Percentiles rank a stretch among this genome's conserved stretches.
Conservation (phyloP, 768 basidiomycete species). For the Lactarius deliciosus region DNA sequence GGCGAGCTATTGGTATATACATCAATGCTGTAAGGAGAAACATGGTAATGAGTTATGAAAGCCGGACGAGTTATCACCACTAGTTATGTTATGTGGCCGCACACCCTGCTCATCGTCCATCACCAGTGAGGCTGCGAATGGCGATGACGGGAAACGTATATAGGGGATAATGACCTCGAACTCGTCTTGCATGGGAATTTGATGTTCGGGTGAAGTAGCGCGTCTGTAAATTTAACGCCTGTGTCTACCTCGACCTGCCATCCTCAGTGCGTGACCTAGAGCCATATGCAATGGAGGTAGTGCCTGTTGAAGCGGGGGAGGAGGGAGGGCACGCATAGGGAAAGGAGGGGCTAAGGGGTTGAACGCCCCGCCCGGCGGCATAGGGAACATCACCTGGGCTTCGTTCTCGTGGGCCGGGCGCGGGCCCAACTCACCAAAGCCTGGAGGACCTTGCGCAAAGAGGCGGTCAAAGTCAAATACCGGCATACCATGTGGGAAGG, state of each 20-base stretch:
- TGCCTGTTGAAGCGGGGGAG: conserved; percentile 1
- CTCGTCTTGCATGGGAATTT: background rate
- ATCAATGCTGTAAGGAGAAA: background rate
- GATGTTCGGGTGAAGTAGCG: background rate
- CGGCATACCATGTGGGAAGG: background rate
- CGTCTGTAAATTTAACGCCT: background rate
- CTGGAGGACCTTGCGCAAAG: conserved; percentile 3
- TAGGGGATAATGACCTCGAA: background rate
- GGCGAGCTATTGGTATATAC: background rate
- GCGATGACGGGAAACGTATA: background rate
- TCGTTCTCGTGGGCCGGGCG: background rate
- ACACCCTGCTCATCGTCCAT: background rate
- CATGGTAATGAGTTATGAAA: background rate
- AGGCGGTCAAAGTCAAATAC: conserved; percentile 10
- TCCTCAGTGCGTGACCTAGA: conserved; percentile 6
- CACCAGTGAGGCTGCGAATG: background rate
- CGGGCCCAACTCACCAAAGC: background rate
- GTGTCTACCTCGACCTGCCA: conserved; percentile 7
- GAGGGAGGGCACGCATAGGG: conserved; percentile 7
- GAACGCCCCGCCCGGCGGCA: background rate
- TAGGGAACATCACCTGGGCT: conserved; percentile 7
- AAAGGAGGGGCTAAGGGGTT: background rate
- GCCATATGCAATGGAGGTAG: conserved; percentile 3
- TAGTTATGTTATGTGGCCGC: background rate
- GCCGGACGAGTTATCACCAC: background rate